Evolutionary conservation across 192 early-diverging fungal genomes (phyloP), one percentile per base, ranked within the genome.

Genomic region (Gamsiella multidivaricata): DNA sequence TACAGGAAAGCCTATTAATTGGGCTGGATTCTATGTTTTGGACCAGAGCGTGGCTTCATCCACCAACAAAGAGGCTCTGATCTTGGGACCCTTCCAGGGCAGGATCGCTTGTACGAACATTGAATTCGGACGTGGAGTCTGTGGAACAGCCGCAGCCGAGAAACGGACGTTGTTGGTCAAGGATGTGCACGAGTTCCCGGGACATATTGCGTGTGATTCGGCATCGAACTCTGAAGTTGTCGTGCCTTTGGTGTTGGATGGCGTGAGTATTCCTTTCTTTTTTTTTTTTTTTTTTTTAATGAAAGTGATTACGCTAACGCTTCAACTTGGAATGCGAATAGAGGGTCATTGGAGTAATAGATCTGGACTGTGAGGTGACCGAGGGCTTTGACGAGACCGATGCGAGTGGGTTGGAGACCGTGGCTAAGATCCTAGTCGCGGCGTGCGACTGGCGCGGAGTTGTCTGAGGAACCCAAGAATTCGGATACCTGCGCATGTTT

Each of bases 181-280:
- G 37, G 89, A 98, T 63, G 95, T 96, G 32, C 91, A 94, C 69
- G 81, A 84, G 23, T 96, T 94, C 61, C 87, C 88, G 4, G 93
- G 92, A 32, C 95, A 98, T 81, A 98, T 98, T 78, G 93, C 95
- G 0, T 98, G 96, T 65, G 96, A 98, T 79, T 83, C 93, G 18
- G 90, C 89, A 7, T 90, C 90, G 15, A 84, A 91, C 58, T 93
- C 91, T 54, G 96, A 98, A 79, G 87, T 96, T 58, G 96, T 96
- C 1, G 87, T 97, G 46, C 96, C 96, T 28, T 59, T 95, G 36
- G 83, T 88, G 36, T 46, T 69, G 54, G 65, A 86, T 6, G 65
- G 64, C 9, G 85, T 84, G 79, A 83, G 83, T 11, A 46, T 36
- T 42, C 32, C 33, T 9, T 15, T 26, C 5, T 25, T 1, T 54